These are phyloP conservation scores for Eremochloa ophiuroides DNA, from an alignment of 176 grass and related monocot species.

Conservation along the genomic window DNA sequence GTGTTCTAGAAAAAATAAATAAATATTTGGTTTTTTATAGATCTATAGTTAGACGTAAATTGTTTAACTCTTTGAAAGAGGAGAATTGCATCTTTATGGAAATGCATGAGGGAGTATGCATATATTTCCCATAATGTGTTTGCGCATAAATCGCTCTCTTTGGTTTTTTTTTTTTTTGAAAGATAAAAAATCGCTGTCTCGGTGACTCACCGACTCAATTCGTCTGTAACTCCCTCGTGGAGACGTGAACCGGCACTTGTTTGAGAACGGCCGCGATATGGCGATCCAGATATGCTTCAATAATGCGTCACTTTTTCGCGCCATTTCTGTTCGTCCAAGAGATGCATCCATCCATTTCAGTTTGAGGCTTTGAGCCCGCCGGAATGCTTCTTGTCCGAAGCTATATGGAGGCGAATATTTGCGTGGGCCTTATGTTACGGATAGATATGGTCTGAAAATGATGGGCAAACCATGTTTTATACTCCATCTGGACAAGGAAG, in stretches of 20 bases:
- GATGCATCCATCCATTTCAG: not conserved
- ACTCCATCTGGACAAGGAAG: not conserved
- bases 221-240: not conserved
- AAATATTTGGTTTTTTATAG: no score
- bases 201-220: not conserved
- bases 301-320: not conserved
- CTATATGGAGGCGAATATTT: conserved; percentile 21
- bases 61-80: no score
- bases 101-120: no score
- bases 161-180: no score
- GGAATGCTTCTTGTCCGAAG: conserved; percentile 19
- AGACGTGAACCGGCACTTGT: conserved; percentile 27
- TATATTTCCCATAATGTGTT: not conserved
- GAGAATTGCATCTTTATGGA: no score
- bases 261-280: not conserved
- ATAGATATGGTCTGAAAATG: conserved; percentile 18
- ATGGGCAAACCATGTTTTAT: conserved; percentile 11
- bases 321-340: conserved; percentile 28
- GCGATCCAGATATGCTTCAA: conserved; percentile 24
- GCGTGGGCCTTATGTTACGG: conserved; percentile 3
- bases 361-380: not conserved
- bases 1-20: no score
- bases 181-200: no score
- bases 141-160: not conserved
- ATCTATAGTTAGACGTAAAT: no score